These are phyloP conservation scores for Salix brachista DNA, from an alignment of 345 rosid genomes.

Conservation along the genomic window DNA sequence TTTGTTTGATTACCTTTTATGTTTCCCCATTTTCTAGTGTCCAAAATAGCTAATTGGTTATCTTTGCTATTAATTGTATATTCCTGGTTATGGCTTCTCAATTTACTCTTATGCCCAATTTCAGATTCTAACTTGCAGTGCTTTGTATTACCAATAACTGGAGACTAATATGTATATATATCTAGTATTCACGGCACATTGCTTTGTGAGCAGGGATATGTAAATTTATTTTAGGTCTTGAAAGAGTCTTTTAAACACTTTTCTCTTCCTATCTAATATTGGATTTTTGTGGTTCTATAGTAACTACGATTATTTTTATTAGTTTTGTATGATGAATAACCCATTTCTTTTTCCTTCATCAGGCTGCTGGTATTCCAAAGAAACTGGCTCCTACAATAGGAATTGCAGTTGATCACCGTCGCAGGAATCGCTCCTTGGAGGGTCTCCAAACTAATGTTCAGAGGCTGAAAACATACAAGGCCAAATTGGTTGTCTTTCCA, in stretches of 20 bases:
- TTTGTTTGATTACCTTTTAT: not conserved
- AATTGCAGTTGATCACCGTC: slow-evolving; percentile 76
- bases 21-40: not conserved
- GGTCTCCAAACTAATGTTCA: slow-evolving; percentile 74
- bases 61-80: not conserved
- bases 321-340: not conserved
- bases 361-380: slow-evolving; percentile 88
- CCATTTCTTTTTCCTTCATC: not conserved
- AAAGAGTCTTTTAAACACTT: not conserved
- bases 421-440: slow-evolving; percentile 73
- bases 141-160: not conserved
- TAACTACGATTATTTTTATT: not conserved
- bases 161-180: not conserved
- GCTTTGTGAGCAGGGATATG: not conserved
- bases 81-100: not conserved
- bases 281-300: not conserved
- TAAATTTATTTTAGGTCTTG: not conserved
- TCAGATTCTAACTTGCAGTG: not conserved
- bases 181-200: not conserved
- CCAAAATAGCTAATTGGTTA: not conserved
- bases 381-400: slow-evolving; percentile 82
- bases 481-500: slow-evolving; percentile 83
- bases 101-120: not conserved
- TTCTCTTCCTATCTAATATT: not conserved
- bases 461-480: slow-evolving; percentile 86